Conservation (phyloP, 805 yeast genomes). For the Candida boleticola region DNA sequence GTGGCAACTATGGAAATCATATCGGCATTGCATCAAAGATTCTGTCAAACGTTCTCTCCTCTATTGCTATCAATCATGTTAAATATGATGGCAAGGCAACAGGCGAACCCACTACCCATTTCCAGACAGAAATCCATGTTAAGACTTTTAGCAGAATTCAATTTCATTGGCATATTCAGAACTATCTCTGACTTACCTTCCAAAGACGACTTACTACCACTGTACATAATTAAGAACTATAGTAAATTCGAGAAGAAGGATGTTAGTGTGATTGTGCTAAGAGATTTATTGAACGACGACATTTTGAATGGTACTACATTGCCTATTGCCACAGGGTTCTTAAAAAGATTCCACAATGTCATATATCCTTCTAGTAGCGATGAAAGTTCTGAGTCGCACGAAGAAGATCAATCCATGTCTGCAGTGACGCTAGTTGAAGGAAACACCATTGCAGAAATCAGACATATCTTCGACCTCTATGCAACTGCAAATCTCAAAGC, state of each 20-base stretch:
- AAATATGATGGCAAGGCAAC: constrained; percentile 31
- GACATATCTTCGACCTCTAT: constrained; percentile 41
- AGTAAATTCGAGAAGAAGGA: constrained; percentile 13
- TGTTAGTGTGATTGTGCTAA: constrained; percentile 22
- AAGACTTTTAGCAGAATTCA: constrained; percentile 56
- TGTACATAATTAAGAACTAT: constrained; percentile 35
- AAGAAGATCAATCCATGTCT: neutral
- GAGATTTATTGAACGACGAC: constrained; percentile 28
- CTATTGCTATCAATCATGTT: constrained; percentile 42
- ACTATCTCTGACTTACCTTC: constrained; percentile 38
- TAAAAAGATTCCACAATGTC: constrained; percentile 44
- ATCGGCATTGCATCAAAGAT: constrained; percentile 76
- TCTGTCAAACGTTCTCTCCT: constrained; percentile 52
- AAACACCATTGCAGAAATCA: constrained; percentile 18
- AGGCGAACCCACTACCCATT: constrained; percentile 6
- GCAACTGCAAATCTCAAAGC: constrained; percentile 40
- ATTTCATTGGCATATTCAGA: constrained; percentile 55
- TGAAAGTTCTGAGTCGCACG: constrained; percentile 11
- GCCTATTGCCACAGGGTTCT: constrained; percentile 45
- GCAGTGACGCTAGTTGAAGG: too few species aligned
- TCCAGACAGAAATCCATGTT: constrained; percentile 30
- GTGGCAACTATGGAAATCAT: constrained; percentile 63
- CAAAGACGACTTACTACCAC: constrained; percentile 39
- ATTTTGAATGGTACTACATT: constrained; percentile 28
- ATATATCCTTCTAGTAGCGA: constrained; percentile 18